Evolutionary conservation across 148 eudicot species (phyloP).

Genomic region (Chenopodium album): DNA sequence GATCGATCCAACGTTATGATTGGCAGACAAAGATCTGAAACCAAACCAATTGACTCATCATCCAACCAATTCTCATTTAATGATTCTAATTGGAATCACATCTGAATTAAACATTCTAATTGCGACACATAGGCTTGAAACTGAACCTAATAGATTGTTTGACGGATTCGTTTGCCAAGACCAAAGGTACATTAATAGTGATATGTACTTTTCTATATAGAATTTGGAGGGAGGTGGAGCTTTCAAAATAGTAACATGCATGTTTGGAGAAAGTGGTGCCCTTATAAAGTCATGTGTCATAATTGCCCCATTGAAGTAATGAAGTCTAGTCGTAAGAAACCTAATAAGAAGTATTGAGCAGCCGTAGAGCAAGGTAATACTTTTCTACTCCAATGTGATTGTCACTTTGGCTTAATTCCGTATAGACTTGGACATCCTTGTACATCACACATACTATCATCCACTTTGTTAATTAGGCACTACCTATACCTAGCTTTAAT

Average conservation of each 20-base stretch:
- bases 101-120: background rate
- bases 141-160: background rate
- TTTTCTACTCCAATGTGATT: background rate
- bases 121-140: background rate
- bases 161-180: background rate
- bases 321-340: no score
- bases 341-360: background rate
- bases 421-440: background rate
- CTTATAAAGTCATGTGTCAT: background rate
- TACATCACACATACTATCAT: background rate
- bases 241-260: no score
- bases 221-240: background rate
- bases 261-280: background rate
- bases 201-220: background rate
- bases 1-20: no score
- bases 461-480: background rate
- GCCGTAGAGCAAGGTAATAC: conserved; percentile 18
- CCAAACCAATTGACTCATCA: no score
- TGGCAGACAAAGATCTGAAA: no score
- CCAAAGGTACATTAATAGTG: background rate
- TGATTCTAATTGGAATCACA: no score
- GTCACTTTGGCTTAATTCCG: background rate
- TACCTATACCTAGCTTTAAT: background rate
- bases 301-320: background rate
- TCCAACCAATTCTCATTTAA: no score